Evolutionary conservation across 129 eudicot genomes (phyloP).

Genomic region (Arctium lappa): DNA sequence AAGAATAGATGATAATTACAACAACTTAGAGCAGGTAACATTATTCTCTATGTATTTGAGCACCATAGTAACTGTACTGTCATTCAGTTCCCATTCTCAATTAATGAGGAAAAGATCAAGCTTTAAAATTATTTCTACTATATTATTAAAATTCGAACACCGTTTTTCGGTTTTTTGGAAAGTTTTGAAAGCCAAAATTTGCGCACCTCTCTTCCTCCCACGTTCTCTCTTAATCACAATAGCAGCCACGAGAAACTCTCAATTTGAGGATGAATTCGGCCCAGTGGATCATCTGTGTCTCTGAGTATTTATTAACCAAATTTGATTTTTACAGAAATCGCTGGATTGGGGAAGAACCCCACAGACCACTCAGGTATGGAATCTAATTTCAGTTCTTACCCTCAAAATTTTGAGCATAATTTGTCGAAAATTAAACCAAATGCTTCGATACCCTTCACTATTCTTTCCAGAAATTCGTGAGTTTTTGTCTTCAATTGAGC

Average conservation of each 20-base stretch:
- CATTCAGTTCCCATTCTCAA: not conserved
- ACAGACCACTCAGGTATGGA: conserved; percentile 25
- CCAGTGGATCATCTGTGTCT: not conserved
- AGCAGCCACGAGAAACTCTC: too few relatives aligned
- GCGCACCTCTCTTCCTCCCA: too few relatives aligned
- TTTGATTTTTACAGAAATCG: not conserved
- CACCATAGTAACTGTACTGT: not conserved
- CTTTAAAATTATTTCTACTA: not conserved
- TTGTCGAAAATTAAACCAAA: not conserved
- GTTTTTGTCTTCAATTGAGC: not conserved
- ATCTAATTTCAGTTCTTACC: not conserved
- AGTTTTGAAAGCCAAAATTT: too few relatives aligned
- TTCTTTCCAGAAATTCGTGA: not conserved
- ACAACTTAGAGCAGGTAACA: conserved; percentile 67
- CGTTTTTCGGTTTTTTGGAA: too few relatives aligned
- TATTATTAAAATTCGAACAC: too few relatives aligned
- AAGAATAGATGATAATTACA: conserved; percentile 68
- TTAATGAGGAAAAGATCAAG: not conserved
- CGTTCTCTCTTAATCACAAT: too few relatives aligned
- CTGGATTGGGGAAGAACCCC: conserved; percentile 4
- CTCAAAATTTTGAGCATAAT: not conserved
- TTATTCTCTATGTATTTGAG: not conserved
- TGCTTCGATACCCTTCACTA: not conserved
- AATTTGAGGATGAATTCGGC: too few relatives aligned
- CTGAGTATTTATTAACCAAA: conserved; percentile 5